These are phyloP conservation scores for Litsea cubeba DNA, from an alignment of 164 flowering plant genomes.

Conservation along the genomic window DNA sequence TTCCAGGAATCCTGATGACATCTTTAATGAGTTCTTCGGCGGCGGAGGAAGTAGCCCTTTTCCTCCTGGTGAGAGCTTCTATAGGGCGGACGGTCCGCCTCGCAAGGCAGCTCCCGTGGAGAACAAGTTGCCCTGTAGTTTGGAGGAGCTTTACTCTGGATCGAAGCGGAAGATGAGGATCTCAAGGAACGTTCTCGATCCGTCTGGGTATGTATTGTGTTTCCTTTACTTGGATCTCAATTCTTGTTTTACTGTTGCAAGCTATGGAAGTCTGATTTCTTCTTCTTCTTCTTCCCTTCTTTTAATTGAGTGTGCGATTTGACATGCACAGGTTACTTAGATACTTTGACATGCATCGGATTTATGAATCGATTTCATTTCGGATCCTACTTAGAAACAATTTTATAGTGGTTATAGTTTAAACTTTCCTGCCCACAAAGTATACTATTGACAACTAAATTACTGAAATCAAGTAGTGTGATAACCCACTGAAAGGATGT, in stretches of 20 bases:
- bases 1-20: conserved; percentile 42
- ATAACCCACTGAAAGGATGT: too few relatives aligned
- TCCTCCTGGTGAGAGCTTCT: neutral
- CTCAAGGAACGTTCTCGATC: conserved; percentile 34
- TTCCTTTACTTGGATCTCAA: neutral
- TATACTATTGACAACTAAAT: too few relatives aligned
- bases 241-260: neutral
- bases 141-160: conserved; percentile 55
- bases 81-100: conserved; percentile 5
- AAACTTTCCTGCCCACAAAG: too few relatives aligned
- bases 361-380: too few relatives aligned
- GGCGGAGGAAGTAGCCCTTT: conserved; percentile 8
- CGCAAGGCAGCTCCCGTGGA: conserved; percentile 49
- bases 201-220: conserved; percentile 19
- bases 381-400: too few relatives aligned
- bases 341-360: neutral
- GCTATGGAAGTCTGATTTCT: too few relatives aligned
- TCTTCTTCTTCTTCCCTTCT: too few relatives aligned
- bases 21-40: conserved; percentile 53
- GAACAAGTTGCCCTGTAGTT: conserved; percentile 45
- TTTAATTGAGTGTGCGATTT: neutral
- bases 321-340: neutral
- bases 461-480: too few relatives aligned
- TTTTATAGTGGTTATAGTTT: too few relatives aligned
- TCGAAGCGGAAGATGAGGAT: conserved; percentile 62